Conservation (phyloP, 2,329 filamentous ascomycete species). For the Pseudogymnoascus destructans region DNA sequence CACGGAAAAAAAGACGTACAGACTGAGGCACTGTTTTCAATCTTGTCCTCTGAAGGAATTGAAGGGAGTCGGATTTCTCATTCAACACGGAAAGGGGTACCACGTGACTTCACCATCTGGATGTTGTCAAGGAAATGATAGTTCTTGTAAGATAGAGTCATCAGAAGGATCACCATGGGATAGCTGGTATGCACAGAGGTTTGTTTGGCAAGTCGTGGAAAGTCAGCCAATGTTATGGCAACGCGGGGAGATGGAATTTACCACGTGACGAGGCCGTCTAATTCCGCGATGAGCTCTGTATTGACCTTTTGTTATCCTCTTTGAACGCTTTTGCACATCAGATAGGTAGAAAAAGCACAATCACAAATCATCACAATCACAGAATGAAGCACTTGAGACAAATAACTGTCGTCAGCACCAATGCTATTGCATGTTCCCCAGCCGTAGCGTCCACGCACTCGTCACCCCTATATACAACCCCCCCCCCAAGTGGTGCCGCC, state of each 20-base stretch:
- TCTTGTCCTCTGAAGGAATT: neutral
- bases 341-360: neutral
- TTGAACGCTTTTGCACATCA: neutral
- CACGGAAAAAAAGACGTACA: neutral
- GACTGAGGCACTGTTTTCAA: neutral
- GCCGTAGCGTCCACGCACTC: neutral
- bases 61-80: neutral
- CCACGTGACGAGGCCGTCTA: neutral
- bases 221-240: neutral
- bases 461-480: neutral
- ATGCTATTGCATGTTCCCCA: neutral
- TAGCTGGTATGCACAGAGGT: neutral
- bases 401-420: neutral
- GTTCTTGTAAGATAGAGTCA: neutral
- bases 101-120: neutral
- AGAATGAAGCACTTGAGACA: neutral
- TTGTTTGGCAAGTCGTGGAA: neutral
- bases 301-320: neutral
- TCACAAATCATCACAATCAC: neutral
- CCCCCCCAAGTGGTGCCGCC: constrained; percentile 1
- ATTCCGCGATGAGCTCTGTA: neutral
- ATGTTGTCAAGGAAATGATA: neutral
- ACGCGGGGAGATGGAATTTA: neutral
- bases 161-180: neutral
- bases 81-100: neutral